A percentile compares a stretch with the other conserved stretches of the same genome.
Conservation (phyloP, 164 flowering plant genomes). For the Paratinospora sagittata region DNA sequence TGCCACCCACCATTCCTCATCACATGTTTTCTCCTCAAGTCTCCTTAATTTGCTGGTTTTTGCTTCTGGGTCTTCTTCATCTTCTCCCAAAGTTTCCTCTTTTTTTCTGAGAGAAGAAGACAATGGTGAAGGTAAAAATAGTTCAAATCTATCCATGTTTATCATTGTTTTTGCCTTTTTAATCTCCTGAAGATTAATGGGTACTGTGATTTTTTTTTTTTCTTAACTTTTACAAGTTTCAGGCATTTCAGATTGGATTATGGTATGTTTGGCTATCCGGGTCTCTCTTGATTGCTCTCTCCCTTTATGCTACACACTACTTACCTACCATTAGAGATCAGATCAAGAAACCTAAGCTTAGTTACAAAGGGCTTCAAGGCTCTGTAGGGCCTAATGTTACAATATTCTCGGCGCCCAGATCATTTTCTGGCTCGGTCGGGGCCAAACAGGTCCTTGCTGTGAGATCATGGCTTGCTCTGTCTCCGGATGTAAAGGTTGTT, state of each 20-base stretch:
- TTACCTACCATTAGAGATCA: conserved; percentile 44
- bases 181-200: neutral
- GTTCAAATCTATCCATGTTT: no score
- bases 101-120: neutral
- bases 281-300: conserved; percentile 54
- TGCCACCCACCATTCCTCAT: neutral
- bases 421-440: conserved; percentile 50
- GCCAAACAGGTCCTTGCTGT: conserved; percentile 57
- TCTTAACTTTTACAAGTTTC: conserved; percentile 1
- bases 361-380: conserved; percentile 5
- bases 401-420: conserved; percentile 59
- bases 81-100: no score
- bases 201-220: neutral
- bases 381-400: conserved; percentile 37
- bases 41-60: neutral
- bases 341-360: conserved; percentile 21
- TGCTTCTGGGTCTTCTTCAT: neutral
- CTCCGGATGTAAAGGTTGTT: conserved; percentile 55
- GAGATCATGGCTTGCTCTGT: conserved; percentile 83
- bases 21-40: neutral
- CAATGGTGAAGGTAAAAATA: neutral
- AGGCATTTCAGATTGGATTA: conserved; percentile 51
- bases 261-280: conserved; percentile 84
- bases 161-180: no score
- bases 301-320: conserved; percentile 56